Percentiles rank a stretch among this genome's conserved stretches.
Conservation (phyloP, 108 stramenopile genomes). For the Conticribra weissflogii region DNA sequence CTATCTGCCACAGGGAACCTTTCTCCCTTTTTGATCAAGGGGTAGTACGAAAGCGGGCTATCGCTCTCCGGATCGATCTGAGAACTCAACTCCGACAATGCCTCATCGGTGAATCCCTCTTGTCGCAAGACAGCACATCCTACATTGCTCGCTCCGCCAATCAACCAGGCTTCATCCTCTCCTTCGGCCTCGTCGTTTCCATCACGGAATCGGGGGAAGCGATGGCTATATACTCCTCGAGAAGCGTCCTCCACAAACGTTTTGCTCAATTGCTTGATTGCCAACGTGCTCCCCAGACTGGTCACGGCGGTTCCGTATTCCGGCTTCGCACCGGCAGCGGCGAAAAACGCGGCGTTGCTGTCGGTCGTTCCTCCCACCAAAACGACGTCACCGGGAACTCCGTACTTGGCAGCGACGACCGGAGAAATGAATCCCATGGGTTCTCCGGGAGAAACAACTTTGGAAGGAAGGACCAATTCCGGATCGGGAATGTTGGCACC, state of each 20-base stretch:
- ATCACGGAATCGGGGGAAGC: constrained; percentile 64
- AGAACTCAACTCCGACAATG: constrained; percentile 59
- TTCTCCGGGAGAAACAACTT: constrained; percentile 75
- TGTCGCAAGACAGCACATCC: constrained; percentile 89
- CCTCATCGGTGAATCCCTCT: constrained; percentile 77
- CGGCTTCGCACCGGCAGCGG: constrained; percentile 58
- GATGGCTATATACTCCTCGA: constrained; percentile 91
- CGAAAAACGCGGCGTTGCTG: constrained; percentile 93
- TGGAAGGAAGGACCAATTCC: constrained; percentile 50
- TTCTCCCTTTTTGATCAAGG: constrained; percentile 84
- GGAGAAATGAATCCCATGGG: constrained; percentile 73
- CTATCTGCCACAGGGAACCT: constrained; percentile 90
- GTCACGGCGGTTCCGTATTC: constrained; percentile 88
- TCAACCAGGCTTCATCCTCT: constrained; percentile 86
- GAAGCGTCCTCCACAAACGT: constrained; percentile 84
- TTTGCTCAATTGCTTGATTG: constrained; percentile 82
- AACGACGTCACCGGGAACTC: constrained; percentile 55
- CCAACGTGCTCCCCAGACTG: constrained; percentile 84
- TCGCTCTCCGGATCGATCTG: constrained; percentile 77
- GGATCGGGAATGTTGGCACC: constrained; percentile 53
- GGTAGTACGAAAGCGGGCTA: constrained; percentile 80
- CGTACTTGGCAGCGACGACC: constrained; percentile 53
- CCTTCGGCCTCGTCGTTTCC: constrained; percentile 27
- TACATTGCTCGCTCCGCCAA: constrained; percentile 92
- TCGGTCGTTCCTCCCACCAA: constrained; percentile 94